phyloP scores from a whole-genome alignment of 208 protist species.

The Jaenimonas drosophilae region DNA sequence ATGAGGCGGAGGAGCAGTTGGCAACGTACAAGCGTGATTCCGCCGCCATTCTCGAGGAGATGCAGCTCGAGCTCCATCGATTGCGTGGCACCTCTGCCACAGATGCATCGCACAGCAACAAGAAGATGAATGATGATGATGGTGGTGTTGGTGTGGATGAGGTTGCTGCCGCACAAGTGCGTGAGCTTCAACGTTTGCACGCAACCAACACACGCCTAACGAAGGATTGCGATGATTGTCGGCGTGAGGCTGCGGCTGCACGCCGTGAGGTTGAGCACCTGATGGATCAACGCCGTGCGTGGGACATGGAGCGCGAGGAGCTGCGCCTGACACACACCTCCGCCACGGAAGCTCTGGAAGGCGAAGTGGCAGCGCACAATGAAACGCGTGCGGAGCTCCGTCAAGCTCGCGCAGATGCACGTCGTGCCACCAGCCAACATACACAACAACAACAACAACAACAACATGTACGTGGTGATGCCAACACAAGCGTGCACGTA shows the following conservation, averaged over 20 bases:
- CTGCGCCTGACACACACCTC: background rate
- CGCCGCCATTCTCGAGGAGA: slow-evolving; percentile 1
- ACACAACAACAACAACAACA: background rate
- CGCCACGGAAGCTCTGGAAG: slow-evolving; percentile 30
- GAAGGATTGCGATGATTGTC: too few species aligned
- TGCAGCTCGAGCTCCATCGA: slow-evolving; percentile 19
- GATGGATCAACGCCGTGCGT: background rate
- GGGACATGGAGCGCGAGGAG: background rate
- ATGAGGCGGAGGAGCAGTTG: background rate
- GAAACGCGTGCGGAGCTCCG: slow-evolving; percentile 24
- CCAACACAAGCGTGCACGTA: too few species aligned
- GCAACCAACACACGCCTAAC: too few species aligned
- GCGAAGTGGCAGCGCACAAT: slow-evolving; percentile 31
- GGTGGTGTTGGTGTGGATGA: too few species aligned
- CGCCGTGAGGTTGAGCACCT: background rate
- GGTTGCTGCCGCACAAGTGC: too few species aligned
- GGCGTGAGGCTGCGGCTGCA: background rate
- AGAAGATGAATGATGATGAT: too few species aligned
- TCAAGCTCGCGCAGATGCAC: slow-evolving; percentile 6
- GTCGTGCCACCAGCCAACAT: background rate
- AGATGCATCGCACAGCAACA: too few species aligned
- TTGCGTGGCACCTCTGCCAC: too few species aligned
- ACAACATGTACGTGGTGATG: too few species aligned
- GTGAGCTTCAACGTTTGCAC: too few species aligned
- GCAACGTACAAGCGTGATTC: too few species aligned